Percentiles rank a stretch among this genome's conserved stretches.
Evolutionary conservation across 352 stramenopile species (phyloP).

Genomic region (Globisporangium viniferum): DNA sequence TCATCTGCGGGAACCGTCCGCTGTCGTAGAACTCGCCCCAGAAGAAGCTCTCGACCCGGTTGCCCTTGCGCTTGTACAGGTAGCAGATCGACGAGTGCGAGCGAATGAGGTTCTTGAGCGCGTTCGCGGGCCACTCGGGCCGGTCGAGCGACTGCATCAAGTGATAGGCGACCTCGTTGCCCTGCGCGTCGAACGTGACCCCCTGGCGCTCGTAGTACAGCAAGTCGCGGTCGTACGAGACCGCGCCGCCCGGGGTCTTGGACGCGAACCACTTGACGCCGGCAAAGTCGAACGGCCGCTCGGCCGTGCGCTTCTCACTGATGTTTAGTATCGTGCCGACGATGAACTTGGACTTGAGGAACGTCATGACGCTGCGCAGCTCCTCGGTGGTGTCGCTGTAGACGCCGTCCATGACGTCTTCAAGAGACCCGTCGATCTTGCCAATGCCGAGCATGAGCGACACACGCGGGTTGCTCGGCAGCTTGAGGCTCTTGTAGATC

Average conservation of each 20-base stretch:
- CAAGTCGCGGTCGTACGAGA: conserved; percentile 25
- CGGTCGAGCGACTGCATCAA: conserved; percentile 57
- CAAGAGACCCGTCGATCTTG: conserved; percentile 8
- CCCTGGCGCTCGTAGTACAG: conserved; percentile 53
- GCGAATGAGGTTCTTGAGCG: conserved; percentile 45
- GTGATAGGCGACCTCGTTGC: conserved; percentile 46
- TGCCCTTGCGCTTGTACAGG: conserved; percentile 31
- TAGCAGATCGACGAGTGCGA: conserved; percentile 44
- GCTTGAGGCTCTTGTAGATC: conserved; percentile 11
- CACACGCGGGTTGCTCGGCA: not conserved
- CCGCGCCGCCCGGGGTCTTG: conserved; percentile 23
- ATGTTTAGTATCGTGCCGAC: conserved; percentile 29
- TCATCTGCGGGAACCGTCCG: conserved; percentile 2
- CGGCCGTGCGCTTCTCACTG: conserved; percentile 21
- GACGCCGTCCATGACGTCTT: conserved; percentile 42
- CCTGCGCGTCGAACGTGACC: conserved; percentile 37
- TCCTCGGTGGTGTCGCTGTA: conserved; percentile 41
- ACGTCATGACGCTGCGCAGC: conserved; percentile 25
- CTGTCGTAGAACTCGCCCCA: conserved; percentile 24
- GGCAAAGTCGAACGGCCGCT: conserved; percentile 35
- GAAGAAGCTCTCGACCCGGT: conserved; percentile 37
- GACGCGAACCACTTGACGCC: conserved; percentile 45
- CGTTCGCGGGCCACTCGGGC: conserved; percentile 27
- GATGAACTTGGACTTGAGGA: conserved; percentile 32
- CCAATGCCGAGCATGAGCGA: conserved; percentile 15